These are phyloP conservation scores for Taiozyma sp. DNA, from an alignment of 1,139 yeast genomes.

Conservation along the genomic window DNA sequence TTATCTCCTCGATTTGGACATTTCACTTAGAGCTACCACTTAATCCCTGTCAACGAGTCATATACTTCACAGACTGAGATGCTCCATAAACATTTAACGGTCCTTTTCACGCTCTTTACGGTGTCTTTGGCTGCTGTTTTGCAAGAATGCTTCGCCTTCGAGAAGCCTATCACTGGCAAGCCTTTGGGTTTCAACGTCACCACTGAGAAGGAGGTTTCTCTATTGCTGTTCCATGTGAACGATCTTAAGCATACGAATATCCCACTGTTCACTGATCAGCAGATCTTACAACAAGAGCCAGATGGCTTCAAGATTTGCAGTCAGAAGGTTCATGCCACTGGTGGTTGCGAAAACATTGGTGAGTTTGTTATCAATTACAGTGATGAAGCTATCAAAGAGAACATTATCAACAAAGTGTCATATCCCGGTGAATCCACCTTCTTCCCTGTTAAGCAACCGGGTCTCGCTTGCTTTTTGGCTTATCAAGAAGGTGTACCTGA, in stretches of 20 bases:
- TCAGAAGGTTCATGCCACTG: neutral
- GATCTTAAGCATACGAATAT: constrained; percentile 4
- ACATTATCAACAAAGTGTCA: neutral
- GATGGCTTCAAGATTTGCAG: constrained; percentile 3
- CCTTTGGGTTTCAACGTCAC: neutral
- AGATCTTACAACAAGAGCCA: neutral
- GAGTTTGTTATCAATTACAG: neutral
- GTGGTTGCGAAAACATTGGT: constrained; percentile 1
- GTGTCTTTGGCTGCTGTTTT: constrained; percentile 1
- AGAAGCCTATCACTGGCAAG: neutral
- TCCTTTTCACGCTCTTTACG: neutral
- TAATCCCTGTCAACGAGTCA: neutral
- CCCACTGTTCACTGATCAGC: constrained; percentile 1
- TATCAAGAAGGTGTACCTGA: constrained; percentile 1
- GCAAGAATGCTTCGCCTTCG: constrained; percentile 1
- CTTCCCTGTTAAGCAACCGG: neutral
- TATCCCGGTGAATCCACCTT: neutral
- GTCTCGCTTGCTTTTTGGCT: constrained; percentile 2
- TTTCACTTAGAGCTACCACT: neutral
- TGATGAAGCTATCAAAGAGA: neutral
- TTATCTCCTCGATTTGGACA: no score
- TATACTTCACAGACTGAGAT: neutral
- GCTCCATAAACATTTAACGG: neutral
- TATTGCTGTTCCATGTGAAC: constrained; percentile 1
- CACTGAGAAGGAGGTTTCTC: neutral